Conservation (phyloP, 192 early-diverging fungal species). For the Chytriomyces sp. region DNA sequence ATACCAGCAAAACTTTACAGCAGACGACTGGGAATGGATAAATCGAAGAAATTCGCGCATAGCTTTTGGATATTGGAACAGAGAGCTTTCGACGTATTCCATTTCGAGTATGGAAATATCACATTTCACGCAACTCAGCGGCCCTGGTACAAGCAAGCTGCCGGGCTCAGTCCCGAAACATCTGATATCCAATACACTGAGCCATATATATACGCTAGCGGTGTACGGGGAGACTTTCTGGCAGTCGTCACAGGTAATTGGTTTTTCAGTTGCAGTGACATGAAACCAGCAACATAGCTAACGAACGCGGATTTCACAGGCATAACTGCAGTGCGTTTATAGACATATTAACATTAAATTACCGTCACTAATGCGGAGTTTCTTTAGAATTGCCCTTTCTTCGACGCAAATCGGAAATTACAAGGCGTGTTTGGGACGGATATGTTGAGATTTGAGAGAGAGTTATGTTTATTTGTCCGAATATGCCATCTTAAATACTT, state of each 20-base stretch:
- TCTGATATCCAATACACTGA: neutral
- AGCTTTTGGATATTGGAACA: neutral
- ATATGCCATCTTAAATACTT: no score
- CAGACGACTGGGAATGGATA: neutral
- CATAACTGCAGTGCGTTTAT: neutral
- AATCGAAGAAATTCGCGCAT: no score
- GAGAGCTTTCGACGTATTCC: neutral
- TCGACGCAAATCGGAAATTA: neutral
- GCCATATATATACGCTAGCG: neutral
- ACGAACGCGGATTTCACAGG: neutral
- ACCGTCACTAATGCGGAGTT: neutral
- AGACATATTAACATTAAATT: neutral
- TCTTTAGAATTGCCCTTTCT: slow-evolving; percentile 1
- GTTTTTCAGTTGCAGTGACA: no score
- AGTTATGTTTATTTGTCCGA: no score
- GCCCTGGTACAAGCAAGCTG: neutral
- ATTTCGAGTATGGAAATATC: neutral
- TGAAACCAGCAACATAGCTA: no score
- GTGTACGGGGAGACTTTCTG: neutral
- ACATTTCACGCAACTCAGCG: neutral
- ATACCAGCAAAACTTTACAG: neutral
- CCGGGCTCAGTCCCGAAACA: neutral
- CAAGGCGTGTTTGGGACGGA: neutral
- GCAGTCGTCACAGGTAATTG: neutral
- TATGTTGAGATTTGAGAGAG: no score